Base-by-base conservation (phyloP, 1,284 basidiomycete species). In the Inonotus hispidus region DNA sequence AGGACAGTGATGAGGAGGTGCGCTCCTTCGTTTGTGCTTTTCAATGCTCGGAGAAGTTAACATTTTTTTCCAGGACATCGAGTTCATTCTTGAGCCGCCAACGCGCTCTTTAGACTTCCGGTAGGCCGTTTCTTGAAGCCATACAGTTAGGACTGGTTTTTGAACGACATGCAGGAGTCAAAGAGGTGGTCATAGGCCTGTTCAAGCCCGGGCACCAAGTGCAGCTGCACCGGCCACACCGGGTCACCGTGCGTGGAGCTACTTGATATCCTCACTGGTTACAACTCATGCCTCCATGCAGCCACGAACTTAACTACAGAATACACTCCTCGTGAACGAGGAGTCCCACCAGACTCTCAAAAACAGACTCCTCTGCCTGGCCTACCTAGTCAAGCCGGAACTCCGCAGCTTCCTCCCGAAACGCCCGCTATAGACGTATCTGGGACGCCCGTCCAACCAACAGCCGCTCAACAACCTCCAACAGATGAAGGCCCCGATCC, bases 321-420 rank as follows among this genome's bases (percentile, higher is more conserved):
- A 74, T 95, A 96, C 73, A 93, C 88, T 0, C 92, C 91, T 7
- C 84, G 88, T n/a, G 82, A 90, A 62, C 80, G 93, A 49, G 87
- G 85, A 7, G 80, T 75, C 55, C 41, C 71, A 8, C 32, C 67
- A 21, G 63, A 68, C 1, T 59, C 68, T 53, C 53, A 67, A 61
- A 61, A 70, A 66, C 49, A 70, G 69, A 14, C 69, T 60, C 58
- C 75, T 60, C 59, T 74, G 58, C 64, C 68, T 56, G 59, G 72
- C 37, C 62, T 68, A 8, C 62, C 70, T 39, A 64, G 71, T n/a
- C 60, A 50, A 53, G 54, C 46, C 16, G 65, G 69, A 37, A 62
- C 70, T 37, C 55, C 58, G 39, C 66, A 70, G 45, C 29, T 65
- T 53, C 62, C 68, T 63, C 63, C 59, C 59, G 46, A 57, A 53